Base-by-base conservation (phyloP, 768 basidiomycete species). In the Xerocomus potaroensis region DNA sequence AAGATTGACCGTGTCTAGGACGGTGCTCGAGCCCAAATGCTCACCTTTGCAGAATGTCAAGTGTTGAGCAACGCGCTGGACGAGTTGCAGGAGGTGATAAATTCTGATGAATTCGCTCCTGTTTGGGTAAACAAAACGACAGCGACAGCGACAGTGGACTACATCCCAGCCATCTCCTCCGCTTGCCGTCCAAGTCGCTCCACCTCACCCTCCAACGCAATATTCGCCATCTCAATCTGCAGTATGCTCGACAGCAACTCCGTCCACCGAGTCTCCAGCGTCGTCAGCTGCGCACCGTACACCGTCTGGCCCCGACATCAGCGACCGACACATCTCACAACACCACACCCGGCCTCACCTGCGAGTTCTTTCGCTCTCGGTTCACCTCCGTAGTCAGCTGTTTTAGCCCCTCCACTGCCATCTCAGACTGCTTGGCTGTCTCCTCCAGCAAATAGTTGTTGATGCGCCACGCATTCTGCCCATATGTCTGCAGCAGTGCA, bases 171-270 rank as follows among this genome's bases (percentile, higher is more conserved):
- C 40, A 89, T 71, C 57, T 87, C 85, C 4, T 72, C 77, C 63
- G 85, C 84, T 50, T 67, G 75, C 49, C 69, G 70, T 55, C 75
- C 73, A 43, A 90, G 66, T 31, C 74, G 68, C 37, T 76, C 78
- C 39, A 96, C 74, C 59, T 96, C 91, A 5, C 73, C 82, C 56
- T 93, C 91, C 64, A 96, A 66, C 22, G 91, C 91, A 33, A 84
- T 77, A 63, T 92, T 94, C 15, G 93, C 95, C 81, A 98, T 83
- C 74, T 96, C 94, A 54, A 96, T 87, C 68, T 97, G 94, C 48
- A 97, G 70, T 36, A 94, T 87, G 43, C 69, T 86, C 44, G 91
- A 92, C 46, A 98, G 84, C 38, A 97, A 73, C 67, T 93, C 90
- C 18, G 91, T 94, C 94, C 94, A 98, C 51, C 84, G 77, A 30